Percentiles rank a stretch among this genome's conserved stretches.
Conservation (phyloP, 495 filamentous ascomycete species). For the Penicillium riverlandense region DNA sequence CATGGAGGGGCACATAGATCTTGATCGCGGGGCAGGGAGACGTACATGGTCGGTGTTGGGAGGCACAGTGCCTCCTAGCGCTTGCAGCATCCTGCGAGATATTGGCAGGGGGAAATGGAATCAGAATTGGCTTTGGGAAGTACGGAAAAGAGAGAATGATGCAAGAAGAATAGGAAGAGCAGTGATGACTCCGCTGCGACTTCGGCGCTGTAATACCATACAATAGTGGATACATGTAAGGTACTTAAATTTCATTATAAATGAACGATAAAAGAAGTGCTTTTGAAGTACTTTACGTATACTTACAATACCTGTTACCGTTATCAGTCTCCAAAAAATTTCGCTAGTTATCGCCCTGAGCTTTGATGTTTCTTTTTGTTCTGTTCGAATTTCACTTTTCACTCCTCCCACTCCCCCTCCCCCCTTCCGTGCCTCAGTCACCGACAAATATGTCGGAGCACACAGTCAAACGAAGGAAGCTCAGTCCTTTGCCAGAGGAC, state of each 20-base stretch:
- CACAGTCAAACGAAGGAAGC: slow-evolving; percentile 29
- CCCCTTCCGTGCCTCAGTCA: background rate
- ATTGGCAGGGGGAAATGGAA: too few species aligned
- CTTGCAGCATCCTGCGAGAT: slow-evolving; percentile 28
- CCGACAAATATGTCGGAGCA: slow-evolving; percentile 23
- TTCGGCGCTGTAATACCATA: slow-evolving; percentile 24
- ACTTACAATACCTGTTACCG: slow-evolving; percentile 2
- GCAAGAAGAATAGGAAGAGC: slow-evolving; percentile 2
- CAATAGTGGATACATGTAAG: background rate
- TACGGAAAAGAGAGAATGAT: slow-evolving; percentile 1
- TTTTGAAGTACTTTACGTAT: background rate
- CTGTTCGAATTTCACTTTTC: too few species aligned
- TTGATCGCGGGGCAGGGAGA: slow-evolving; percentile 14
- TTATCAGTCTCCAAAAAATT: background rate
- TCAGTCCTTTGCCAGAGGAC: slow-evolving; percentile 25
- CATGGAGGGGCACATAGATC: slow-evolving; percentile 10
- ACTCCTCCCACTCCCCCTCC: too few species aligned
- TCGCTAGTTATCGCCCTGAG: slow-evolving; percentile 1
- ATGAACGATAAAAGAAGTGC: too few species aligned
- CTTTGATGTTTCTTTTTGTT: too few species aligned
- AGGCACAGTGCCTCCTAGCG: slow-evolving; percentile 35
- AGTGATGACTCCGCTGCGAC: slow-evolving; percentile 17
- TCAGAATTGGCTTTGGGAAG: background rate
- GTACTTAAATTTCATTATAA: too few species aligned
- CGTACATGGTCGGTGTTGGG: slow-evolving; percentile 51